Conservation (phyloP, 495 filamentous ascomycete species). For the Neohortaea acidophila region DNA sequence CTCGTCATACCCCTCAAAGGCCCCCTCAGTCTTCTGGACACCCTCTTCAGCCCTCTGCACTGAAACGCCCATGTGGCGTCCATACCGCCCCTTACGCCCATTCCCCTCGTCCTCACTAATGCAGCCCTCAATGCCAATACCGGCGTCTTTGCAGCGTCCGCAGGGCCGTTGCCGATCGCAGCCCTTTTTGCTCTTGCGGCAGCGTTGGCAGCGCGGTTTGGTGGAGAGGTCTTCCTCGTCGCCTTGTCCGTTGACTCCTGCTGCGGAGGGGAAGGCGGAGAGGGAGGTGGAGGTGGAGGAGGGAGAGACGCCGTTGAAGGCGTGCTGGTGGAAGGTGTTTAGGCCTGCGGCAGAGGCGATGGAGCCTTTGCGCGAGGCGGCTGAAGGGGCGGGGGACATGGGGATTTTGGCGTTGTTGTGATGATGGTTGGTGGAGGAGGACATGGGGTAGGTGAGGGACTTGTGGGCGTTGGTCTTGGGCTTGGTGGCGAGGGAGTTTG, state of each 20-base stretch:
- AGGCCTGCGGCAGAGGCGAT: slow-evolving; percentile 35
- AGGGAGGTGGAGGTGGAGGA: not conserved
- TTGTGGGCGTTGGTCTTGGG: slow-evolving; percentile 16
- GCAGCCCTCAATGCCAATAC: slow-evolving; percentile 78
- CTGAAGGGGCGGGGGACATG: slow-evolving; percentile 52
- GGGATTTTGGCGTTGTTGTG: slow-evolving; percentile 31
- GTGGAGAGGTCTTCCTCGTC: slow-evolving; percentile 84
- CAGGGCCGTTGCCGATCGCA: slow-evolving; percentile 94
- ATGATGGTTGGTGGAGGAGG: slow-evolving; percentile 19
- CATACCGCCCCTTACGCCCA: slow-evolving; percentile 89
- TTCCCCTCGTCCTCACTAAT: slow-evolving; percentile 95
- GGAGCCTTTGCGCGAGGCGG: slow-evolving; percentile 62
- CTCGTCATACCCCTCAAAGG: not conserved
- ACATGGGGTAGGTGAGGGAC: slow-evolving; percentile 39
- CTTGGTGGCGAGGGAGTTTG: slow-evolving; percentile 20
- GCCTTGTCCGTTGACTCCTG: no score
- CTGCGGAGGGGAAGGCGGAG: no score
- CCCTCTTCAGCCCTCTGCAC: slow-evolving; percentile 50
- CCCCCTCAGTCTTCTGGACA: not conserved
- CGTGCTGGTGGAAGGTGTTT: slow-evolving; percentile 50
- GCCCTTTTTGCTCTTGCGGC: slow-evolving; percentile 97
- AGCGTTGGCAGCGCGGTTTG: slow-evolving; percentile 94
- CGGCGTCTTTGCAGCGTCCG: slow-evolving; percentile 87
- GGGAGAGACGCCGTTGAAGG: slow-evolving; percentile 28
- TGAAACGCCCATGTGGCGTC: slow-evolving; percentile 89